Evolutionary conservation across 192 early-diverging fungal genomes (phyloP), one percentile per base, ranked within the genome.

Genomic region (Umbelopsis sp.): DNA sequence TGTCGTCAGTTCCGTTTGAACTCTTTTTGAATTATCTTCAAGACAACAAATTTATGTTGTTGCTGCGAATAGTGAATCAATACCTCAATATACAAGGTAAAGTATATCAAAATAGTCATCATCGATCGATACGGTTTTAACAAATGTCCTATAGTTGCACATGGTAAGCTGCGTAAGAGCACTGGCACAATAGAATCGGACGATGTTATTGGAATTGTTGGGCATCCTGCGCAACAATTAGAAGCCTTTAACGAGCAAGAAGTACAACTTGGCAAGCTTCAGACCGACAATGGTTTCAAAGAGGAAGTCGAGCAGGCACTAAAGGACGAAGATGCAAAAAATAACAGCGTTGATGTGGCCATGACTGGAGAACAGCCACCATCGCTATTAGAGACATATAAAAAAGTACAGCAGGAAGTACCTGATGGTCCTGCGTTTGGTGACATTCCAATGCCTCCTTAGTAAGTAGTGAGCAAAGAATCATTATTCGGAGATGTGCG

Each of bases 61-160:
- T 99, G 49, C 87, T 97, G 71, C 84, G 94, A 74, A 87, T 98
- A 25, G 88, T 97, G 48, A 97, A 99, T 77, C 93, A 97, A 80
- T 89, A 97, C 66, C 61, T 98, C 23, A 90, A 91, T 67, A 96
- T 99, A 27, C 79, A 88, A 73, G 87, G 82, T 83, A 71, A 52
- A 45, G 25, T 4, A 21, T 46, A 35, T 30, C 49, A 12, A 18
- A 22, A 18, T 16, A 18, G 30, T 46, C 23, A 27, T 20, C 2
- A 25, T 27, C 49, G 15, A 51, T 50, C 30, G 44, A 15, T 27
- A 18, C 22, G 45, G 35, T n/a, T 44, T 70, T 18, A 20, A 20
- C 49, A 10, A 49, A 10, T 41, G 37, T 10, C 5, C 2, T 6
- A 41, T 41, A 79, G 78, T 79, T 23, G 71, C 75, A 33, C 71